phyloP scores from a whole-genome alignment of 768 basidiomycete species.

The Suillus discolor region DNA sequence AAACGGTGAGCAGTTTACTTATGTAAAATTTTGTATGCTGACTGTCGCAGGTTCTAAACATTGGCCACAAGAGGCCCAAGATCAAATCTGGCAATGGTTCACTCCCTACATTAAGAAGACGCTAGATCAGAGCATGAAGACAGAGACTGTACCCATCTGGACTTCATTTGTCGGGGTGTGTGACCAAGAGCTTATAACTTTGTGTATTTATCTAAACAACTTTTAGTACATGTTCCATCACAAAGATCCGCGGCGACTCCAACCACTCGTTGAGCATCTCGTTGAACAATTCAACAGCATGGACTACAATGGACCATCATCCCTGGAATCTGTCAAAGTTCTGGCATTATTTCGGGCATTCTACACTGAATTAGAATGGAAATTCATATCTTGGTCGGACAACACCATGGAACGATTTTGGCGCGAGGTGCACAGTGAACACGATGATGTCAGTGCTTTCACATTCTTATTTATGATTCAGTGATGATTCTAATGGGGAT shows the following conservation, averaged over 20 bases:
- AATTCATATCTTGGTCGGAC: conserved; percentile 79
- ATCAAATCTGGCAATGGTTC: conserved; percentile 80
- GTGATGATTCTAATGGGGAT: conserved; percentile 8
- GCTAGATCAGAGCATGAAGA: conserved; percentile 71
- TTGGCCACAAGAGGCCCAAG: conserved; percentile 76
- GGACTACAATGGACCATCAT: conserved; percentile 82
- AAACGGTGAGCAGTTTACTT: conserved; percentile 43
- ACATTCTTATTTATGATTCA: conserved; percentile 3
- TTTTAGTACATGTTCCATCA: conserved; percentile 72
- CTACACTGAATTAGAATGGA: conserved; percentile 76
- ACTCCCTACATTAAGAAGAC: conserved; percentile 65
- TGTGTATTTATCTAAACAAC: conserved; percentile 8
- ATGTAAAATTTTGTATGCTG: not conserved
- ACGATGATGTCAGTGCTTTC: conserved; percentile 63
- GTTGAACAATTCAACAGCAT: conserved; percentile 61
- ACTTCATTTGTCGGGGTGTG: conserved; percentile 75
- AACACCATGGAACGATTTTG: conserved; percentile 68
- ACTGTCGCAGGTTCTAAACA: conserved; percentile 71
- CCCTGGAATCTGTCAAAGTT: conserved; percentile 77
- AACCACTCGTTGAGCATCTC: conserved; percentile 77
- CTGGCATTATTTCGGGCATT: conserved; percentile 69
- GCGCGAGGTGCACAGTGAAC: conserved; percentile 71
- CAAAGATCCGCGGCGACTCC: conserved; percentile 82
- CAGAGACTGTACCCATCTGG: conserved; percentile 81
- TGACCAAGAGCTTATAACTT: not conserved